Base-by-base conservation (phyloP, 2,329 filamentous ascomycete species). In the Emmonsiellopsis sp. region DNA sequence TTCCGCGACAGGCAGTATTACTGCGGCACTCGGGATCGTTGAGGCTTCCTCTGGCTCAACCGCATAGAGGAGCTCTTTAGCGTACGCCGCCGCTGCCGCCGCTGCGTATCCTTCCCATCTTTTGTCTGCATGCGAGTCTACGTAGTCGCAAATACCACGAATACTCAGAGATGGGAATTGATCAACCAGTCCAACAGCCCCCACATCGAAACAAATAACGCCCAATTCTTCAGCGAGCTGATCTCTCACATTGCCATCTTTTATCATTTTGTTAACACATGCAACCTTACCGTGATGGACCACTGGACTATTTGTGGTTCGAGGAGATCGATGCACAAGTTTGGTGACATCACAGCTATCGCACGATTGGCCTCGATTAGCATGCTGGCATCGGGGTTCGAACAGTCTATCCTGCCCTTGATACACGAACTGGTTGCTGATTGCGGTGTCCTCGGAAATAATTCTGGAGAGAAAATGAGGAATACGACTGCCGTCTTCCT, bases 71-170 rank as follows among this genome's bases (percentile, higher is more conserved):
- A 60, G 39, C 45, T 63, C 61, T 46, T 57, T 63, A 2, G 61
- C 55, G 31, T 52, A 65, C 5, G 64, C 67, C 2, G 65, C 68
- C 6, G 62, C 69, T 2, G 56, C 62, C 2, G 54, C 61, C 2
- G 62, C 67, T 0, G 71, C 69, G 53, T 69, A 71, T 0, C 34
- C 36, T 21, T 71, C 66, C 71, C 69, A 73, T 2, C 37, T 34
- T 8, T 72, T 65, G 27, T 64, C 65, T 55, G 71, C 71, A 49
- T 72, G 68, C 0, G 62, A 65, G 52, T 74, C 71, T 2, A 66
- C 62, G 44, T 73, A 74, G 48, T 73, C 68, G n/a, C 65, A 74
- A 0, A 74, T 70, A 0, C 70, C 71, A 6, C 71, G 71, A 42
- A 75, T 66, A 0, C 70, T 57, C 0, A 75, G 53, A 3, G 67